Base-by-base conservation (phyloP, 768 basidiomycete genomes). In the Boletus edulis region DNA sequence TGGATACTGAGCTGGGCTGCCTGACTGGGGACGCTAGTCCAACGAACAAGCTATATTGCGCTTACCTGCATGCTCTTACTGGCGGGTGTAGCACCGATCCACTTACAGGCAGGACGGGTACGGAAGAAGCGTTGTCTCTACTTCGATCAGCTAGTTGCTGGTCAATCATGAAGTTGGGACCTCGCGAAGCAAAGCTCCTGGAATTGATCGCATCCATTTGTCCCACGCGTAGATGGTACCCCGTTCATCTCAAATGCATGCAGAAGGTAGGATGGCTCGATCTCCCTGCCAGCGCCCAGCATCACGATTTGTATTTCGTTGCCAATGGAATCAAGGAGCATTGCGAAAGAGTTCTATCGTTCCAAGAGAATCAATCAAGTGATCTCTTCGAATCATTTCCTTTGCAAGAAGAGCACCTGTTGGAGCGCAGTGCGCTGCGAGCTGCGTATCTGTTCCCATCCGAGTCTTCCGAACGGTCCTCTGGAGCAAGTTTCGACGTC, bases 51-150 rank as follows among this genome's bases (percentile, higher is more conserved):
- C 64, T 80, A 7, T 78, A 70, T 51, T 68, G 67, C 45, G 66
- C 73, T 2, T 77, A 78, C 46, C 67, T 82, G 15, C 81, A 82
- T 42, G 75, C 77, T 17, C 52, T 79, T 2, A 80, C 73, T 3
- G 74, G 75, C 20, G 71, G 74, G 42, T 72, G 71, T 44, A 61
- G 76, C 15, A 66, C 70, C 12, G 80, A 82, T 62, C 76, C 77
- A 4, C 65, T 82, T 18, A 78, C 75, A 1, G 58, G 60, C n/a
- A 73, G 73, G 9, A 76, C 75, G 0, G 81, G 81, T 5, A 73
- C 74, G 1, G 73, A 78, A 39, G 72, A 80, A 44, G 79, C 79
- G 1, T 59, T 81, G 18, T 58, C 67, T 44, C 61, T 74, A 42
- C 63, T 82, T 24, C 55, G 55, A 12, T 77, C 76, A 1, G 73